Evolutionary conservation across 768 basidiomycete species (phyloP).

Genomic region (Boletus vermiculosoides): DNA sequence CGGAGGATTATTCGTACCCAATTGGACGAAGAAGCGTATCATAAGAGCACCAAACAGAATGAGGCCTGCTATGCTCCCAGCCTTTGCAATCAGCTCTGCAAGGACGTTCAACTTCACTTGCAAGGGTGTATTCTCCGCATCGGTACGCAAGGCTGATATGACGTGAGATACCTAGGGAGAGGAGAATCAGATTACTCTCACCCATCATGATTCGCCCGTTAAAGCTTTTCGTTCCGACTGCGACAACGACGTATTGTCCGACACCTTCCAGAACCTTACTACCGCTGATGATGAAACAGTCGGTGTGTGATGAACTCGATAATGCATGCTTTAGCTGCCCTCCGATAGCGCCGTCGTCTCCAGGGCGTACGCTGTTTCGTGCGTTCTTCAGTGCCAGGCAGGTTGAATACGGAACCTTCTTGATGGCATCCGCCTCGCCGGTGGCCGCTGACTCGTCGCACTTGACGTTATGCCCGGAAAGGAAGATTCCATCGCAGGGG

Average conservation of each 20-base stretch:
- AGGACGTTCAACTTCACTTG: conserved; percentile 90
- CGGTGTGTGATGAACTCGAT: conserved; percentile 53
- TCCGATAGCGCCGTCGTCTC: conserved; percentile 25
- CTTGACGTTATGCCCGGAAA: conserved; percentile 88
- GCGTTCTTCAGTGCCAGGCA: conserved; percentile 54
- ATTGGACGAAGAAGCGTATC: conserved; percentile 93
- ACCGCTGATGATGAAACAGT: conserved; percentile 91
- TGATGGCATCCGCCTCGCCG: conserved; percentile 94
- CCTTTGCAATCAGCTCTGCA: conserved; percentile 94
- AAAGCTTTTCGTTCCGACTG: conserved; percentile 90
- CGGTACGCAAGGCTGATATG: conserved; percentile 73
- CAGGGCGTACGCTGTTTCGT: conserved; percentile 16
- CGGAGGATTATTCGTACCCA: conserved; percentile 57
- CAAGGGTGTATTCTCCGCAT: conserved; percentile 86
- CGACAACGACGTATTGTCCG: conserved; percentile 88
- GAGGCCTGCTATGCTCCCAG: conserved; percentile 80
- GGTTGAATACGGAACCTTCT: conserved; percentile 78
- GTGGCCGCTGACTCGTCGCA: conserved; percentile 98
- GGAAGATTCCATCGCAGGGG: conserved; percentile 94
- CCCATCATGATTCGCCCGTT: conserved; percentile 99
- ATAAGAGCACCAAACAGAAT: conserved; percentile 80
- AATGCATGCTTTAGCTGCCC: conserved; percentile 15
- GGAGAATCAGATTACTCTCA: conserved; percentile 35
- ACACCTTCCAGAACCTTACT: conserved; percentile 94
- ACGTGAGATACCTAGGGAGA: not conserved